Conservation (phyloP, 768 basidiomycete genomes). For the Phanerodontia chrysosporium region DNA sequence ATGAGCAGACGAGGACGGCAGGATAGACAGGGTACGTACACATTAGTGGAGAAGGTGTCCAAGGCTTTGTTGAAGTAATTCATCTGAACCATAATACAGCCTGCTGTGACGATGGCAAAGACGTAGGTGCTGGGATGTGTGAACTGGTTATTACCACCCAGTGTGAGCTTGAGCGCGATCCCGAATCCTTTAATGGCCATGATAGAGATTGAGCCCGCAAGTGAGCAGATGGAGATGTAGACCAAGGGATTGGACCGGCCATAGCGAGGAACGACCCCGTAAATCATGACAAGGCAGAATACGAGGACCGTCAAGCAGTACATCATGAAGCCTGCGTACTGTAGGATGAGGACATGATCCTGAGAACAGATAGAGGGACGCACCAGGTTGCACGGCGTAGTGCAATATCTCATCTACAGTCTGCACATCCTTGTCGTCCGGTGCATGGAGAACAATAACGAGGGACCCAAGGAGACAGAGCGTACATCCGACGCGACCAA, state of each 20-base stretch:
- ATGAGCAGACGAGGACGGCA: neutral
- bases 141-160: slow-evolving; percentile 93
- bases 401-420: slow-evolving; percentile 92
- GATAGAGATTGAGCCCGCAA: slow-evolving; percentile 94
- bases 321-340: slow-evolving; percentile 70
- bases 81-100: slow-evolving; percentile 91
- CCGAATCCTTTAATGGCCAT: slow-evolving; percentile 99
- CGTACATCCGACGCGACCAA: slow-evolving; percentile 84
- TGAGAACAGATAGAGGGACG: slow-evolving; percentile 18
- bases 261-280: slow-evolving; percentile 75
- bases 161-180: slow-evolving; percentile 90
- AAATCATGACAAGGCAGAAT: slow-evolving; percentile 84
- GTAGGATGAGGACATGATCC: neutral
- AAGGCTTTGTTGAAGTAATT: slow-evolving; percentile 98
- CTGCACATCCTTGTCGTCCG: slow-evolving; percentile 88
- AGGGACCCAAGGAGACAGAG: slow-evolving; percentile 83
- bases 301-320: slow-evolving; percentile 86
- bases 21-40: slow-evolving; percentile 51
- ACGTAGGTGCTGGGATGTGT: slow-evolving; percentile 94
- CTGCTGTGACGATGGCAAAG: slow-evolving; percentile 75
- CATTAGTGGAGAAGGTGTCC: slow-evolving; percentile 94
- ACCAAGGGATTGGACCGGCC: slow-evolving; percentile 87
- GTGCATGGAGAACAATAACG: slow-evolving; percentile 94
- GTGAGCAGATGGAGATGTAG: slow-evolving; percentile 94
- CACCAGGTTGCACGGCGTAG: slow-evolving; percentile 93